These are phyloP conservation scores for Cylindricascospora bacillispora DNA, from an alignment of 1,139 yeast genomes.

Conservation along the genomic window DNA sequence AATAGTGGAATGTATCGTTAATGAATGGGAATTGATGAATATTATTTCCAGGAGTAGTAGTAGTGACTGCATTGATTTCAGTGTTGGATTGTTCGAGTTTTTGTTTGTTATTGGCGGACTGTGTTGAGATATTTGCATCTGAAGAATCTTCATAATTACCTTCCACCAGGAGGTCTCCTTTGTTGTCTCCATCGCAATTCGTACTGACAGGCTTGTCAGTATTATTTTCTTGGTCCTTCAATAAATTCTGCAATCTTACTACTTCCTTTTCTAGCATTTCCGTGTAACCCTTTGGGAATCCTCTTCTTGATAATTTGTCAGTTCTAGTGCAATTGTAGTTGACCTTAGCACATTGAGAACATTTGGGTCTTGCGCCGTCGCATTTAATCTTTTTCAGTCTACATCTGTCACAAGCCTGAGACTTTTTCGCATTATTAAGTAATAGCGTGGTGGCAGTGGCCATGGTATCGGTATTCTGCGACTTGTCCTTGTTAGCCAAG, in stretches of 20 bases:
- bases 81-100: background rate
- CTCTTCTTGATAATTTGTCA: slow-evolving; percentile 59
- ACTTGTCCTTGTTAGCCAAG: too few relatives aligned
- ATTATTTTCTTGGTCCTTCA: slow-evolving; percentile 1
- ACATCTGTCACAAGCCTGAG: slow-evolving; percentile 76
- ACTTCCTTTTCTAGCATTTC: slow-evolving; percentile 56
- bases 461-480: too few relatives aligned
- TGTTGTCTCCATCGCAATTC: background rate
- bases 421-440: slow-evolving; percentile 20
- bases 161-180: too few relatives aligned
- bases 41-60: background rate
- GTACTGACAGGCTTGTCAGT: background rate
- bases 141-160: background rate
- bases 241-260: slow-evolving; percentile 40
- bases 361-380: slow-evolving; percentile 54
- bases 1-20: slow-evolving; percentile 20
- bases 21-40: slow-evolving; percentile 12
- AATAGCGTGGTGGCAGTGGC: too few relatives aligned
- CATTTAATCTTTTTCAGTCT: slow-evolving; percentile 66
- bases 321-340: slow-evolving; percentile 59
- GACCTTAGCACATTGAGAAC: slow-evolving; percentile 51
- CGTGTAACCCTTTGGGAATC: slow-evolving; percentile 67
- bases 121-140: background rate
- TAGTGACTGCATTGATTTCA: background rate
- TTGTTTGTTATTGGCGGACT: background rate